Evolutionary conservation across 2,329 filamentous ascomycete species (phyloP), one percentile per base, ranked within the genome.

Genomic region (Cladosporium sp.): DNA sequence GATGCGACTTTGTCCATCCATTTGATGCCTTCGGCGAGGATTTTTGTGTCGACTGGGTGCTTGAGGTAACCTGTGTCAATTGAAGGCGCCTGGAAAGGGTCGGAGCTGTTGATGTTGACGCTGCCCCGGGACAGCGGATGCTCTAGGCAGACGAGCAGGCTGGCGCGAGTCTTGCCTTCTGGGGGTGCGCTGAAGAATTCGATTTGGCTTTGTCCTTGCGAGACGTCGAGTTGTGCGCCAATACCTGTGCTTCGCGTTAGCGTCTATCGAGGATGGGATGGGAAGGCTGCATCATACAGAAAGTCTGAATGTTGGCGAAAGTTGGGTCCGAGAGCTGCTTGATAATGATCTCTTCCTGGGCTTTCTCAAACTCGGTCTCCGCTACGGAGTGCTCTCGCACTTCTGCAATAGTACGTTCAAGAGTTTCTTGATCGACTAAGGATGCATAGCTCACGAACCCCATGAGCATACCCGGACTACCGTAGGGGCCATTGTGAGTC

Each of bases 1-100:
- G 79, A 73, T 4, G 78, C 77, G 74, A 86, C 81, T 34, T 79
- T 74, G 2, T 81, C 76, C 44, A 81, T 72, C 65, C 85, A 76
- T 49, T 74, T 72, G 62, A 78, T 70, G 3, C 72, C 73, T 59
- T 72, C 65, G 12, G 66, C 58, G 30, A 74, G 69, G 11, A 74
- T 57, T 57, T 71, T 68, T 60, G 88, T 78, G 68, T 85, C 83
- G 4, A 83, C 74, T 11, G 85, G 84, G 24, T 82, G 80, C 24
- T 74, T 78, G 32, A 72, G 66, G 57, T 74, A 73, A 6, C 68
- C 67, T 2, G 72, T 71, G 54, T 74, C 67, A 57, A 76, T 71
- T n/a, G 55, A 21, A 0, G 73, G 71, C 55, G 69, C 67, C 6
- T 67, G 51, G 26, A 68, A 58, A 30, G 71, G 60, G 59, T 72